Percentiles rank a stretch among this genome's conserved stretches.
Conservation (phyloP, 305 asterid species). For the Fraxinus ornus region DNA sequence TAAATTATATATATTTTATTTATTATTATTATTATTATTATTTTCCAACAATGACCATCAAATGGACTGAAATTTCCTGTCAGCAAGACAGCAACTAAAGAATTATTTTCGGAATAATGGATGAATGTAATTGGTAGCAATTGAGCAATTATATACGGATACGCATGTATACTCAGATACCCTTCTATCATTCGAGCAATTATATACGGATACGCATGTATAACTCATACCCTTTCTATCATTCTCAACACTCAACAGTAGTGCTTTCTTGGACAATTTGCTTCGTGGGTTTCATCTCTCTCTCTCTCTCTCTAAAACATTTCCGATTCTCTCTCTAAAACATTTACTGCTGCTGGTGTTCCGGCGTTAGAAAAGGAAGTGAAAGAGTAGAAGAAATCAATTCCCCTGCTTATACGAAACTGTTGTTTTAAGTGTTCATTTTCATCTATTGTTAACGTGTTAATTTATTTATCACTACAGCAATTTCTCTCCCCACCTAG, state of each 20-base stretch:
- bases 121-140: slow-evolving; percentile 3
- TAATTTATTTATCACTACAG: slow-evolving; percentile 5
- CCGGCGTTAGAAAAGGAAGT: slow-evolving; percentile 52
- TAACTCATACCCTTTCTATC: slow-evolving; percentile 22
- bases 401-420: slow-evolving; percentile 57
- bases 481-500: slow-evolving; percentile 19
- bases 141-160: slow-evolving; percentile 5
- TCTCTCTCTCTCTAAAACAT: background rate
- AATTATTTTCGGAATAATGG: slow-evolving; percentile 15
- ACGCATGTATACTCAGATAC: background rate
- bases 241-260: slow-evolving; percentile 30
- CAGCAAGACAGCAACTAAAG: slow-evolving; percentile 1
- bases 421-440: background rate
- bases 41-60: too few species aligned
- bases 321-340: slow-evolving; percentile 16
- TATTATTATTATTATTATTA: too few species aligned
- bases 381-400: slow-evolving; percentile 54
- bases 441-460: slow-evolving; percentile 7
- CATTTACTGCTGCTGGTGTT: slow-evolving; percentile 26
- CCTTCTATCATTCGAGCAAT: slow-evolving; percentile 39
- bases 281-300: slow-evolving; percentile 27
- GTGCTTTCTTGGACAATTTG: slow-evolving; percentile 28
- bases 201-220: background rate
- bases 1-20: too few species aligned
- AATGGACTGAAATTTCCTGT: background rate